Base-by-base conservation (phyloP, 2,329 filamentous ascomycete species). In the Thielaviopsis musarum region DNA sequence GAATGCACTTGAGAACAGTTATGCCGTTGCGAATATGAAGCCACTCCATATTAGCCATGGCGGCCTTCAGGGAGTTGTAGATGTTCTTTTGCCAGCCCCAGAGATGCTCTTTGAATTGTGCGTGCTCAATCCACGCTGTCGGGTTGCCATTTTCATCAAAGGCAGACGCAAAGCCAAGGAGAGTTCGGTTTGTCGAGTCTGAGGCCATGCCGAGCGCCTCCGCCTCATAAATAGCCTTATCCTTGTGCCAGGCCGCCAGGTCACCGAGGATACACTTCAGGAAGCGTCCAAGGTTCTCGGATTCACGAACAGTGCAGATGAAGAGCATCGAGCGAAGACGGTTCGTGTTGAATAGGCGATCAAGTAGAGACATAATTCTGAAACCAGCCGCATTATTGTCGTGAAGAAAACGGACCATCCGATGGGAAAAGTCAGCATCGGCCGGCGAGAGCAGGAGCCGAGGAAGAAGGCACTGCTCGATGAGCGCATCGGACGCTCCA, bases 11-110 rank as follows among this genome's bases (percentile, higher is more conserved):
- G 61, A 98, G 76, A 3, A 97, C 78, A 61, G 87, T 93, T 65
- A 97, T 94, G 52, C 90, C 89, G 69, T 98, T 98, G 59, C 91
- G 84, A 68, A 97, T 95, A 70, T 96, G 91, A 86, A 96, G 96
- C 80, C 93, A 98, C 71, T 97, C 91, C 34, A 81, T 83, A 28
- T 85, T 85, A 19, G 82, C 82, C 54, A 98, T 77, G 68, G 91
- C 96, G 45, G 80, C 79, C 68, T 90, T 91, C 59, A 98, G 75
- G 2, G 91, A 88, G 56, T 75, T 80, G 65, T 86, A 87, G 52
- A 98, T 74, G 63, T 87, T 83, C 66, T 85, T 83, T 70, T 98
- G 94, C 90, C 91, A 97, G 65, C 88, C 87, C 74, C 87, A 93
- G 34, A 96, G 76, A 57, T 94, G 74, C 65, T 88, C 84, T 56